Percentiles rank a stretch among this genome's conserved stretches.
Conservation (phyloP, 2,329 filamentous ascomycete genomes). For the Xylariaceae sp. region DNA sequence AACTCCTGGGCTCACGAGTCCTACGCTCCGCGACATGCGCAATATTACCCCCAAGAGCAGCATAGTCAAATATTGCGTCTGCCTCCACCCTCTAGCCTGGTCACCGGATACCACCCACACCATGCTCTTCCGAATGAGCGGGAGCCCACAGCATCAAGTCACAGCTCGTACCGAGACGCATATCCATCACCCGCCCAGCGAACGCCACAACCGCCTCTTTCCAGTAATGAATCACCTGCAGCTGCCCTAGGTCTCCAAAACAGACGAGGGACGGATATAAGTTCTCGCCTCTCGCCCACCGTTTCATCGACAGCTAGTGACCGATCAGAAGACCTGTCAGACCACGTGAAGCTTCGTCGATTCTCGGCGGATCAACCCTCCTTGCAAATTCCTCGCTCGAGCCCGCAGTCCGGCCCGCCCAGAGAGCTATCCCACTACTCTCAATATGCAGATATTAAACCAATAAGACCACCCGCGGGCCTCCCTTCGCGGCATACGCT, state of each 20-base stretch:
- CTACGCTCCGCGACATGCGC: conserved; percentile 22
- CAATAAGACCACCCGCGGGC: conserved; percentile 13
- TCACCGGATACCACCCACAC: conserved; percentile 15
- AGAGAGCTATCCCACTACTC: conserved; percentile 12
- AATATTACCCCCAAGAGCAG: conserved; percentile 22
- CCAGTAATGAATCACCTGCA: conserved; percentile 10
- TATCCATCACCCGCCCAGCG: conserved; percentile 18
- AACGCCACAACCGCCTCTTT: conserved; percentile 13
- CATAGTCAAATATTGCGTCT: conserved; percentile 20
- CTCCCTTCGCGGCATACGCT: conserved; percentile 14
- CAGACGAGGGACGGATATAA: conserved; percentile 14
- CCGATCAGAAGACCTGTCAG: conserved; percentile 16
- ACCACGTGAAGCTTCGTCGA: conserved; percentile 15
- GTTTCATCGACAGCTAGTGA: conserved; percentile 17
- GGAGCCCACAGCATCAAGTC: conserved; percentile 15
- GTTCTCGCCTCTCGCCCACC: conserved; percentile 13
- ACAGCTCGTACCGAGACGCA: conserved; percentile 15
- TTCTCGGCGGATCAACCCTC: conserved; percentile 13
- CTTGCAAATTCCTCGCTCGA: conserved; percentile 12
- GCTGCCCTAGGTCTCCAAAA: conserved; percentile 10
- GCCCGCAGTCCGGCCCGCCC: conserved; percentile 11
- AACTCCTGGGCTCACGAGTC: conserved; percentile 24
- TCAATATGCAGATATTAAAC: conserved; percentile 13
- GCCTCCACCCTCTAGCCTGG: conserved; percentile 23
- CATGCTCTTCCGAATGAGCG: conserved; percentile 15